phyloP scores from a whole-genome alignment of 805 yeast genomes.

The Teunomyces lycoperdinae region DNA sequence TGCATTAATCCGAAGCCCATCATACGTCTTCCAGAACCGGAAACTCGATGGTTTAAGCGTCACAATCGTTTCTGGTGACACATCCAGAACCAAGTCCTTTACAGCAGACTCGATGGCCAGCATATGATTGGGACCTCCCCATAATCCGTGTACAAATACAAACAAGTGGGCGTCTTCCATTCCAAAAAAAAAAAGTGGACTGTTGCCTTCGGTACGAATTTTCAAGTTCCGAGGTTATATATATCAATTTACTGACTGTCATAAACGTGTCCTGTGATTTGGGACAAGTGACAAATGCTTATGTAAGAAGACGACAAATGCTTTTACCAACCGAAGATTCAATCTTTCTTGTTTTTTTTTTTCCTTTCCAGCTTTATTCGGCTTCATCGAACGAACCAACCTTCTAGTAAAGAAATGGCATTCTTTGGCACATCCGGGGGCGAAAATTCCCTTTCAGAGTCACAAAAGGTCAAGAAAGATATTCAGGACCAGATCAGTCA shows the following conservation, averaged over 20 bases:
- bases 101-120: slow-evolving; percentile 32
- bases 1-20: slow-evolving; percentile 37
- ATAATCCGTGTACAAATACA: slow-evolving; percentile 41
- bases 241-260: neutral
- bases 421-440: slow-evolving; percentile 13
- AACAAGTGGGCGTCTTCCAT: slow-evolving; percentile 31
- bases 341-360: neutral
- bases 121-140: slow-evolving; percentile 46
- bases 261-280: neutral
- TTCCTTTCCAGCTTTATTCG: neutral
- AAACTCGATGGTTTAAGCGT: slow-evolving; percentile 38
- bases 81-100: slow-evolving; percentile 19
- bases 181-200: too few species aligned
- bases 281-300: neutral
- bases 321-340: neutral
- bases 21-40: slow-evolving; percentile 44
- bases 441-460: slow-evolving; percentile 9
- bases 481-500: slow-evolving; percentile 69
- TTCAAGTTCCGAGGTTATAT: too few species aligned
- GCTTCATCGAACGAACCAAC: neutral
- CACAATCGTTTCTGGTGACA: slow-evolving; percentile 26
- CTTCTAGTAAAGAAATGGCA: slow-evolving; percentile 9
- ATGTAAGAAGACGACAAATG: neutral
- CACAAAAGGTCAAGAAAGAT: slow-evolving; percentile 54
- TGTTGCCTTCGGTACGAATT: too few species aligned